These are phyloP conservation scores for Paraphoma chrysanthemicola DNA, from an alignment of 2,329 filamentous ascomycete species.

Conservation along the genomic window DNA sequence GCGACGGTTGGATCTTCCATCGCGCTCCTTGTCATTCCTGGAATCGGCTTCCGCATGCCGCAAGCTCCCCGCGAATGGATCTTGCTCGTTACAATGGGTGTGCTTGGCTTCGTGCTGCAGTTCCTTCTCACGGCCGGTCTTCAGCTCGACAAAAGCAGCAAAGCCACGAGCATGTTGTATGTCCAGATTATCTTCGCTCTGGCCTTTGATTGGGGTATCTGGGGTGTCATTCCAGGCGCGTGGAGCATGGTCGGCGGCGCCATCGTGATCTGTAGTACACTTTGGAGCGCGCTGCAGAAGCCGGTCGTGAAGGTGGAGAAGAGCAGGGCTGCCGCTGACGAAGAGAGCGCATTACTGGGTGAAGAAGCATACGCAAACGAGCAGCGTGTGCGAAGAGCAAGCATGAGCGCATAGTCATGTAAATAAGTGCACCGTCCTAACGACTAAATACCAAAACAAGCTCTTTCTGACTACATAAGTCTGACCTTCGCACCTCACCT, in stretches of 20 bases:
- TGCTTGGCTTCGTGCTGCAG: constrained; percentile 79
- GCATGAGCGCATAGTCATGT: constrained; percentile 3
- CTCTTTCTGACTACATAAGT: too few species aligned
- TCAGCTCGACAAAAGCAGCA: constrained; percentile 66
- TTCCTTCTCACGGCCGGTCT: constrained; percentile 79
- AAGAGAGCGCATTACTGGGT: constrained; percentile 14
- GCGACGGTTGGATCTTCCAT: constrained; percentile 69
- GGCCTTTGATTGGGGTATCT: constrained; percentile 66
- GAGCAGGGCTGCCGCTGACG: constrained; percentile 9
- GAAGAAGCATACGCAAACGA: background rate
- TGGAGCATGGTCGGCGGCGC: constrained; percentile 16
- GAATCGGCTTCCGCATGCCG: constrained; percentile 62
- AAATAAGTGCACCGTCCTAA: too few species aligned
- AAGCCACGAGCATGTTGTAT: constrained; percentile 69
- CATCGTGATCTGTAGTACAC: constrained; percentile 14
- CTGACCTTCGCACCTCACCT: too few species aligned
- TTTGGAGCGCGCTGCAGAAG: constrained; percentile 18
- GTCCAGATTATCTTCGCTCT: constrained; percentile 71
- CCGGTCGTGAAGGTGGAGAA: background rate
- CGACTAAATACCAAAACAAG: too few species aligned
- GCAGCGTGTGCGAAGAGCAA: constrained; percentile 4
- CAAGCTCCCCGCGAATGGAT: constrained; percentile 64
- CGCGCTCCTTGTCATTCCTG: constrained; percentile 62
- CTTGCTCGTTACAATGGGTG: constrained; percentile 69
- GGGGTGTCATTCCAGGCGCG: constrained; percentile 18